Percentiles rank a stretch among this genome's conserved stretches.
phyloP scores from a whole-genome alignment of 78 protist species.

The Pigoraptor vietnamica region DNA sequence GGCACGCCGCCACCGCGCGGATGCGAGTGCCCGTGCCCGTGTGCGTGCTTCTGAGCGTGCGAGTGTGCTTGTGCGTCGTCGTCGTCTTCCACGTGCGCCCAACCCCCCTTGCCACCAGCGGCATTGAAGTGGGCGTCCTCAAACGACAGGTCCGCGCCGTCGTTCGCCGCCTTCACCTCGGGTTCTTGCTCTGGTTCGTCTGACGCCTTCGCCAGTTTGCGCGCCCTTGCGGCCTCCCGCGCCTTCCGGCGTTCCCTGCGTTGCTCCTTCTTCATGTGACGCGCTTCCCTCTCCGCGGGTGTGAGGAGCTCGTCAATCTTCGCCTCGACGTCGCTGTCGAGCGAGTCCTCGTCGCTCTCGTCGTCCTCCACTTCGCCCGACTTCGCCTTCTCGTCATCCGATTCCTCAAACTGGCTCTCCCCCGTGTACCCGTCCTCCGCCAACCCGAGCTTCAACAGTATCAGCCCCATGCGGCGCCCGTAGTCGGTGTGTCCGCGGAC shows the following conservation, averaged over 20 bases:
- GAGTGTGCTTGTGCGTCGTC: neutral
- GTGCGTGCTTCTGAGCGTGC: neutral
- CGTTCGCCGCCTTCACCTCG: no score
- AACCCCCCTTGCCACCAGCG: no score
- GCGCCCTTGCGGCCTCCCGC: no score
- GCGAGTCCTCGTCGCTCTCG: neutral
- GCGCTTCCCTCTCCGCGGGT: neutral
- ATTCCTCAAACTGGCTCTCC: neutral
- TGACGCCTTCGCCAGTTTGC: no score
- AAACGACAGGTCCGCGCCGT: no score
- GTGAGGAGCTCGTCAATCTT: neutral
- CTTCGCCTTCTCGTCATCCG: neutral
- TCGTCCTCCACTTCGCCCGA: neutral
- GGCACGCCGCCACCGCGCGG: no score
- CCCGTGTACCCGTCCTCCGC: neutral
- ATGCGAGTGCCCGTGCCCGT: neutral
- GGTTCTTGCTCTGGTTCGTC: no score
- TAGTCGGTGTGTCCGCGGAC: neutral
- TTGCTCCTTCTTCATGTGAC: neutral
- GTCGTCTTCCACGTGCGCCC: no score
- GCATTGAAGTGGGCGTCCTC: no score
- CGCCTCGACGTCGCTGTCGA: neutral
- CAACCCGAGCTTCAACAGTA: neutral
- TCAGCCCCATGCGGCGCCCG: neutral
- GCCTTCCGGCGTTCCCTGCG: neutral